Percentiles rank a stretch among this genome's conserved stretches.
Evolutionary conservation across 2,329 filamentous ascomycete genomes (phyloP).

Genomic region (Tolypocladium tropicale): DNA sequence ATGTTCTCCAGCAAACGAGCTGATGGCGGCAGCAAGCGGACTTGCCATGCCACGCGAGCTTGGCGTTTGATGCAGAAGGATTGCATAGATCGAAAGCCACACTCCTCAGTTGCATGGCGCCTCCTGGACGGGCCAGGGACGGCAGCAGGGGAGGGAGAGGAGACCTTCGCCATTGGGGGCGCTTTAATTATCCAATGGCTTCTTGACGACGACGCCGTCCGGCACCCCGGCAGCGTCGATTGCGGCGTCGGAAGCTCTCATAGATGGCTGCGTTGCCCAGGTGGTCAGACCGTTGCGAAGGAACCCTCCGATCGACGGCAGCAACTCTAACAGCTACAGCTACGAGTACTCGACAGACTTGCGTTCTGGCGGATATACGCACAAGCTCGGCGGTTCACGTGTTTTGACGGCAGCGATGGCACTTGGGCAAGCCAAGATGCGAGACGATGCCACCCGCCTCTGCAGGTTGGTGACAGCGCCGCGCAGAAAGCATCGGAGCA

Average conservation of each 20-base stretch:
- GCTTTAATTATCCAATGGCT: too few species aligned
- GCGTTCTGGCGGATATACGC: neutral
- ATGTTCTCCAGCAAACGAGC: neutral
- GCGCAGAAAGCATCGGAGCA: too few species aligned
- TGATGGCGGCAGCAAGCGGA: neutral
- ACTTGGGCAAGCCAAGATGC: neutral
- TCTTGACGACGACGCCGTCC: too few species aligned
- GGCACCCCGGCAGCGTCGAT: too few species aligned
- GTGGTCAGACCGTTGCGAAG: neutral
- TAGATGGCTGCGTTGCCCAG: neutral
- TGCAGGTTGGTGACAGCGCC: too few species aligned
- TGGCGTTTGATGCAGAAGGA: neutral
- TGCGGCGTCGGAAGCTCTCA: neutral
- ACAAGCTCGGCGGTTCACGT: neutral
- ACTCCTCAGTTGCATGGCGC: neutral
- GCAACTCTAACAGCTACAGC: neutral
- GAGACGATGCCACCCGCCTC: neutral
- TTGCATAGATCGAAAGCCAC: neutral
- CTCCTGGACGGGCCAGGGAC: neutral
- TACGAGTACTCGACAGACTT: too few species aligned
- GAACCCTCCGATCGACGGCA: neutral
- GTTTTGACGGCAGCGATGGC: neutral
- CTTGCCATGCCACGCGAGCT: neutral
- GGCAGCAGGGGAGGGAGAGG: neutral
- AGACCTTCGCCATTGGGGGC: neutral